Evolutionary conservation across 2,329 filamentous ascomycete species (phyloP).

Genomic region (Sporothrix sp.): DNA sequence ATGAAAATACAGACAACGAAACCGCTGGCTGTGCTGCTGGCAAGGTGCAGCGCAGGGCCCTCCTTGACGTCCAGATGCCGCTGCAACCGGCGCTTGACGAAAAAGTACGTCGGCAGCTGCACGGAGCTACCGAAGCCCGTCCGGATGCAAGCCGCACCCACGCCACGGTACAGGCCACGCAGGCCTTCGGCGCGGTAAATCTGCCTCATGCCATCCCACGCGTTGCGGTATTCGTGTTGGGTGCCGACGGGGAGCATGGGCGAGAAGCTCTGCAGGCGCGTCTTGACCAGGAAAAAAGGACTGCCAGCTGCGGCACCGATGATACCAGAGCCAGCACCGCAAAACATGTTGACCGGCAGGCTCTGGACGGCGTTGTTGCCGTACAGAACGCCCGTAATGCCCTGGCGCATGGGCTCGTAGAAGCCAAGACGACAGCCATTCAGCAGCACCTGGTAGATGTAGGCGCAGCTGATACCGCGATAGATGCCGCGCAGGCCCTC

Average conservation of each 20-base stretch:
- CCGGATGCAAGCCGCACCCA: conserved; percentile 87
- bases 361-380: conserved; percentile 67
- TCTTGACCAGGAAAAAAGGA: conserved; percentile 97
- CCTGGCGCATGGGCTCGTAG: conserved; percentile 85
- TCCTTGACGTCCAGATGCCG: conserved; percentile 83
- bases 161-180: conserved; percentile 76
- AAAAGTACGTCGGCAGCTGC: conserved; percentile 95
- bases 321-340: conserved; percentile 79
- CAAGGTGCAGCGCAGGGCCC: conserved; percentile 76
- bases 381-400: conserved; percentile 59
- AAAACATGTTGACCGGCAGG: conserved; percentile 85
- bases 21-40: conserved; percentile 80
- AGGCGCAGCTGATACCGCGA: conserved; percentile 82
- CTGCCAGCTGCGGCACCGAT: conserved; percentile 88
- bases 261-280: conserved; percentile 85
- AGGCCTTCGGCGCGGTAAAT: conserved; percentile 74
- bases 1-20: conserved; percentile 97
- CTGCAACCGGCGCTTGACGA: conserved; percentile 79
- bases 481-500: conserved; percentile 81
- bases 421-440: conserved; percentile 96
- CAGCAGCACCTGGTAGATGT: conserved; percentile 90
- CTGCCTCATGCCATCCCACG: conserved; percentile 68
- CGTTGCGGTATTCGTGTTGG: conserved; percentile 87
- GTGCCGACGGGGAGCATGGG: conserved; percentile 89
- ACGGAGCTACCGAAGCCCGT: conserved; percentile 95